Conservation (phyloP, 345 rosid species). For the Eucalyptus sideroxylon region DNA sequence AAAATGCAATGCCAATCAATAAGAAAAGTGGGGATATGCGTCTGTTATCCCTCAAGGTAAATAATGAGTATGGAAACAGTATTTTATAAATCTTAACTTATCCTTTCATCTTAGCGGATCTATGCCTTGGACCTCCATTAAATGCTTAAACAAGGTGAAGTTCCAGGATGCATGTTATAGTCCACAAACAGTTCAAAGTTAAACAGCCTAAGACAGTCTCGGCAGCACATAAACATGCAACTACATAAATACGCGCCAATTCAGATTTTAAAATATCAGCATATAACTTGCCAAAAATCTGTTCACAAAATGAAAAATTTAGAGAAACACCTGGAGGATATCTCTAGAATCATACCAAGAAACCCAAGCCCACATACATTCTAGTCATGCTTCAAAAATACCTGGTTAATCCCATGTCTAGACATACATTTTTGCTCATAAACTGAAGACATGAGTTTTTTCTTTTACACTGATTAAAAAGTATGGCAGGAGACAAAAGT, state of each 20-base stretch:
- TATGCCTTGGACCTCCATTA: not conserved
- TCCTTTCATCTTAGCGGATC: not conserved
- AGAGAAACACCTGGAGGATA: not conserved
- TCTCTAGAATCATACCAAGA: not conserved
- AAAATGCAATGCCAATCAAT: not conserved
- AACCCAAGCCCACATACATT: not conserved
- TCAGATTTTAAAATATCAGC: not conserved
- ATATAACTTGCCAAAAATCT: not conserved
- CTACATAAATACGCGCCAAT: not conserved
- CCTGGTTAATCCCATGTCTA: not conserved
- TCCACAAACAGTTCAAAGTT: not conserved
- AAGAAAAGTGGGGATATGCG: not conserved
- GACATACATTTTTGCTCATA: not conserved
- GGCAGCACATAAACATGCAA: not conserved
- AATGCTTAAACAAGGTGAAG: not conserved
- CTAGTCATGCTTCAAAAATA: not conserved
- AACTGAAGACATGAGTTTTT: not conserved
- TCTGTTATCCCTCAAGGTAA: not conserved
- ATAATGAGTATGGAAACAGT: not conserved
- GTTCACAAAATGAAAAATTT: not conserved
- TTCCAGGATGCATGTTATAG: not conserved
- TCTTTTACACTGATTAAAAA: not conserved
- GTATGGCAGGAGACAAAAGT: not conserved
- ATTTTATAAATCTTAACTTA: not conserved
- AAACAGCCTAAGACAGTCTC: not conserved